A percentile compares a stretch with the other conserved stretches of the same genome.
Evolutionary conservation across 1,284 basidiomycete genomes (phyloP).

Genomic region (Heterobasidion irregulare): DNA sequence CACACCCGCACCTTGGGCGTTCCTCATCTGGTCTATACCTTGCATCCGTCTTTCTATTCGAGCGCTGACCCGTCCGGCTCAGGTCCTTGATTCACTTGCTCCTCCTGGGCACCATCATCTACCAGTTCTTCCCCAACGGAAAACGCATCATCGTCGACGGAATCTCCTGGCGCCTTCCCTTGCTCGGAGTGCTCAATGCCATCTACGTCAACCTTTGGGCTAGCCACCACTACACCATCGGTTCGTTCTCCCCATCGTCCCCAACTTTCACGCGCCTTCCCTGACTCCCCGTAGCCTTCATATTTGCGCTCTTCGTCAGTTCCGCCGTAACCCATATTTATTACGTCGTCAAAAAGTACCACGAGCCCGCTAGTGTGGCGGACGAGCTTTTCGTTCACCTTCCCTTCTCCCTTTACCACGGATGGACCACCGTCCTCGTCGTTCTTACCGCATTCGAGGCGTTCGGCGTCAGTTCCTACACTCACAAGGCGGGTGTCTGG

Average conservation of each 20-base stretch:
- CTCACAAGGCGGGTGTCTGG: slow-evolving; percentile 70
- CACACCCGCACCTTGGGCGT: slow-evolving; percentile 85
- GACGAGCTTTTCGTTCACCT: slow-evolving; percentile 82
- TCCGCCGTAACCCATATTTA: slow-evolving; percentile 86
- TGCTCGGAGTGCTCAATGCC: slow-evolving; percentile 78
- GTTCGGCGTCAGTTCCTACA: slow-evolving; percentile 73
- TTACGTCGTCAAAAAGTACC: slow-evolving; percentile 84
- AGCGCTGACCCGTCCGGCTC: slow-evolving; percentile 12
- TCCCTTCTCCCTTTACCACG: slow-evolving; percentile 91
- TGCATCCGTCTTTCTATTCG: slow-evolving; percentile 12
- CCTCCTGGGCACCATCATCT: slow-evolving; percentile 81
- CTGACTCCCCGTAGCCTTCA: slow-evolving; percentile 47
- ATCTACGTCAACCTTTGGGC: slow-evolving; percentile 83
- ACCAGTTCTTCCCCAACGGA: slow-evolving; percentile 82
- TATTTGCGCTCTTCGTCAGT: slow-evolving; percentile 81
- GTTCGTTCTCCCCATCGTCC: slow-evolving; percentile 21
- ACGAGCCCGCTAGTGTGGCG: slow-evolving; percentile 51
- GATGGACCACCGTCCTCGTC: slow-evolving; percentile 90
- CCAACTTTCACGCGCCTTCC: background rate
- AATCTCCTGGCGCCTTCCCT: slow-evolving; percentile 83
- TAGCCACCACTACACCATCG: slow-evolving; percentile 61
- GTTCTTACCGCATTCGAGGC: slow-evolving; percentile 86
- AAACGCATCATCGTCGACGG: slow-evolving; percentile 80
- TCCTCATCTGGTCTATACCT: slow-evolving; percentile 60
- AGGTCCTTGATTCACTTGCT: slow-evolving; percentile 83